phyloP scores from a whole-genome alignment of 805 yeast genomes.

The Kodamaea fukazawae region DNA sequence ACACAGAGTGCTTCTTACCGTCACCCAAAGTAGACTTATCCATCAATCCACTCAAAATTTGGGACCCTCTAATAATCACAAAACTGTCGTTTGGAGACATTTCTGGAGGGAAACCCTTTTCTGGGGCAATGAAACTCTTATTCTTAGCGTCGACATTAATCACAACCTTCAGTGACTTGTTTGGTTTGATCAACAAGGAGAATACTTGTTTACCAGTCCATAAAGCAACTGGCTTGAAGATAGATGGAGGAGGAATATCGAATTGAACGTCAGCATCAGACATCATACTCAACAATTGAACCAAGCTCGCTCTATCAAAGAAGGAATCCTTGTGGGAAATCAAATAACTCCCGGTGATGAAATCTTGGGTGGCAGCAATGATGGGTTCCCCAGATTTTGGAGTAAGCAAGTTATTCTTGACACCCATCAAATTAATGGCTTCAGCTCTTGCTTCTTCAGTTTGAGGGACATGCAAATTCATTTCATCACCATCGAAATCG shows the following conservation, averaged over 20 bases:
- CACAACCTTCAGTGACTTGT: slow-evolving; percentile 66
- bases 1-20: slow-evolving; percentile 96
- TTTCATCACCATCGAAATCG: slow-evolving; percentile 99
- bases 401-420: slow-evolving; percentile 87
- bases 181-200: slow-evolving; percentile 83
- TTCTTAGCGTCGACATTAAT: slow-evolving; percentile 93
- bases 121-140: slow-evolving; percentile 83
- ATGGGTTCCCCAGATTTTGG: slow-evolving; percentile 99
- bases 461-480: slow-evolving; percentile 98
- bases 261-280: slow-evolving; percentile 85
- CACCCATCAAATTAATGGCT: slow-evolving; percentile 98
- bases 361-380: slow-evolving; percentile 99
- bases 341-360: slow-evolving; percentile 92
- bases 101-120: slow-evolving; percentile 69
- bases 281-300: slow-evolving; percentile 90
- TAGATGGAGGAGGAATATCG: slow-evolving; percentile 94
- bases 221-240: slow-evolving; percentile 78
- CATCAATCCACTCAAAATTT: slow-evolving; percentile 90
- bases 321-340: slow-evolving; percentile 92
- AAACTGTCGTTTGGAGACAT: slow-evolving; percentile 98
- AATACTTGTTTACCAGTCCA: slow-evolving; percentile 99
- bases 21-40: slow-evolving; percentile 95
- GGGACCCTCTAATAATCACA: slow-evolving; percentile 85
- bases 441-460: slow-evolving; percentile 99
- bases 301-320: slow-evolving; percentile 80